phyloP scores from a whole-genome alignment of 83 land plant species.

The Isoetes engelmannii region DNA sequence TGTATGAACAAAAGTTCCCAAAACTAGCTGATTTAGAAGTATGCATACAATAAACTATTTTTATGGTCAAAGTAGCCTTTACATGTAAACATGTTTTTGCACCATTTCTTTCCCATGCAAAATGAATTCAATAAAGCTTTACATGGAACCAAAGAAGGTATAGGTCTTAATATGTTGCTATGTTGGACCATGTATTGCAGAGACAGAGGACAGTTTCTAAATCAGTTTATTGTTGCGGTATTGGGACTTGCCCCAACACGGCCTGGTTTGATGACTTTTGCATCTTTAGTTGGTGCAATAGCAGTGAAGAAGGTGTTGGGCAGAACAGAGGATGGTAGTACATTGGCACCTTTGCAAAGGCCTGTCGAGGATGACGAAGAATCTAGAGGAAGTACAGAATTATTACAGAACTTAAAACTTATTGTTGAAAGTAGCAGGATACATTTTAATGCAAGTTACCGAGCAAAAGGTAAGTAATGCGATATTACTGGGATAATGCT shows the following conservation, averaged over 20 bases:
- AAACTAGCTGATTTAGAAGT: no score
- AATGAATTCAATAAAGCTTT: no score
- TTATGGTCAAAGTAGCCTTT: no score
- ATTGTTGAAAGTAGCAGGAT: slow-evolving; percentile 26
- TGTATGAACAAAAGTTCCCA: no score
- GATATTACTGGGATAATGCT: no score
- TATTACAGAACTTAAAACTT: slow-evolving; percentile 18
- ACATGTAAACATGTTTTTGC: no score
- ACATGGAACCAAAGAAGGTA: no score
- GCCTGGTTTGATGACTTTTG: slow-evolving; percentile 33
- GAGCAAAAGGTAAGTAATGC: slow-evolving; percentile 19
- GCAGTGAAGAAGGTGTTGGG: neutral
- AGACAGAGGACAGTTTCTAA: no score
- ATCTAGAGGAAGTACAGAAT: neutral
- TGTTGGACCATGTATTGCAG: no score
- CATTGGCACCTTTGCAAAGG: neutral
- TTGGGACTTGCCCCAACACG: slow-evolving; percentile 11
- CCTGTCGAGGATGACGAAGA: neutral
- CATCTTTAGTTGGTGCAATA: slow-evolving; percentile 26
- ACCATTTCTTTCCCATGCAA: no score
- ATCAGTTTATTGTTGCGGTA: neutral
- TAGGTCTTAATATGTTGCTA: no score
- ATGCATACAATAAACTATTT: no score
- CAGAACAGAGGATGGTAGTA: neutral
- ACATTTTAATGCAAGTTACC: slow-evolving; percentile 29